Conservation (phyloP, 2,329 filamentous ascomycete genomes). For the Talaromyces verruculosus region DNA sequence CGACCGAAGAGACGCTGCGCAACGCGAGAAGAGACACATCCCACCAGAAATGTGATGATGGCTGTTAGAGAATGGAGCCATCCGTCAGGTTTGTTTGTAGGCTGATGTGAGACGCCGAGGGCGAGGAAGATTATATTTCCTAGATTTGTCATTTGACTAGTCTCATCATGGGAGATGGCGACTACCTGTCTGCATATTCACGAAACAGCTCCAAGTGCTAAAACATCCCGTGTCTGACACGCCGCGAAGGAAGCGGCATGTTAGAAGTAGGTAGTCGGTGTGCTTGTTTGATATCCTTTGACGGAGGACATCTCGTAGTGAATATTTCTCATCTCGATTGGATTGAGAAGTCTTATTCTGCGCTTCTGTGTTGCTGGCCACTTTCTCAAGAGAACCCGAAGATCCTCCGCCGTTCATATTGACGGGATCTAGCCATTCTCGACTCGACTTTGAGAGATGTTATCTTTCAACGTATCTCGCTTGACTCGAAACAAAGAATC, state of each 20-base stretch:
- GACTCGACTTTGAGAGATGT: background rate
- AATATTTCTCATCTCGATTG: background rate
- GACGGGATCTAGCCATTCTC: background rate
- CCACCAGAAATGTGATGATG: background rate
- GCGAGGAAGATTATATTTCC: background rate
- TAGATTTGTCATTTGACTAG: background rate
- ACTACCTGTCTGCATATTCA: conserved; percentile 15
- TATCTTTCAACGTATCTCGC: background rate
- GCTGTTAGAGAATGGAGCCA: background rate
- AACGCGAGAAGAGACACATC: background rate
- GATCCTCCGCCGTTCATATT: background rate
- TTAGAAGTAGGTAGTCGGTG: conserved; percentile 11
- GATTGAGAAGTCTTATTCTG: background rate
- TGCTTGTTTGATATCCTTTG: conserved; percentile 2
- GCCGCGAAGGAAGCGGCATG: conserved; percentile 29
- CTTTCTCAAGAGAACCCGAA: background rate
- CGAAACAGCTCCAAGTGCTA: conserved; percentile 32
- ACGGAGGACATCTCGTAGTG: background rate
- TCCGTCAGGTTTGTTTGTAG: background rate
- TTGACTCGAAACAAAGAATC: background rate
- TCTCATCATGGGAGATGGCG: background rate
- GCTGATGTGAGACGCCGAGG: background rate
- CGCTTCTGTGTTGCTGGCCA: background rate
- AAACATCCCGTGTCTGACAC: conserved; percentile 30
- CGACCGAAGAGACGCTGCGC: background rate